These are phyloP conservation scores for Plasmodium falciparum DNA, from an alignment of 169 alveolate species.

Conservation along the genomic window DNA sequence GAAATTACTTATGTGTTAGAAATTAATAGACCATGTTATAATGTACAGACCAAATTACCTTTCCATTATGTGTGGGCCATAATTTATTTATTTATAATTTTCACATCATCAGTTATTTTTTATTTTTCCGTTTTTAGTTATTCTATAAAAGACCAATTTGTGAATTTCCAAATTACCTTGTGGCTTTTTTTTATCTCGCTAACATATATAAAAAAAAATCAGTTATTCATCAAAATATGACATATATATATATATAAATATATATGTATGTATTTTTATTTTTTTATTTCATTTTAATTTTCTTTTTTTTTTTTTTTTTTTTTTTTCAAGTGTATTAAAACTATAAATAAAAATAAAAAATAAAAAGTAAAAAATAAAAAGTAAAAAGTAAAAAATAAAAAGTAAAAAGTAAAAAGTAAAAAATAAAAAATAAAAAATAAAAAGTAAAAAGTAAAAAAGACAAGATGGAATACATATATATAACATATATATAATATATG, in stretches of 20 bases:
- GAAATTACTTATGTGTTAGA: constrained; percentile 70
- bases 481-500: not conserved
- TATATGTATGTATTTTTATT: not conserved
- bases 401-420: constrained; percentile 7
- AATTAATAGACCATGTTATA: constrained; percentile 66
- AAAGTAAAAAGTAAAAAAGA: not conserved
- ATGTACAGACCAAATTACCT: constrained; percentile 25
- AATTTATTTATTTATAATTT: constrained; percentile 62
- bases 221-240: constrained; percentile 52
- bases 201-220: constrained; percentile 62
- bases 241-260: not conserved
- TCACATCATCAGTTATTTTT: constrained; percentile 62
- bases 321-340: constrained; percentile 10
- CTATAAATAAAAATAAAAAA: not conserved
- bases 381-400: no score
- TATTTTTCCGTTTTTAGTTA: constrained; percentile 61
- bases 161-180: constrained; percentile 46
- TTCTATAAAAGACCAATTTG: constrained; percentile 64
- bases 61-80: constrained; percentile 69
- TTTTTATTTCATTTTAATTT: constrained; percentile 5
- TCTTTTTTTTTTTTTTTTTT: constrained; percentile 2
- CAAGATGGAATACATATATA: not conserved
- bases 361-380: no score
- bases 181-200: constrained; percentile 69
- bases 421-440: not conserved